Evolutionary conservation across 1,139 yeast genomes (phyloP).

Genomic region (Yamadazyma epiphylla): DNA sequence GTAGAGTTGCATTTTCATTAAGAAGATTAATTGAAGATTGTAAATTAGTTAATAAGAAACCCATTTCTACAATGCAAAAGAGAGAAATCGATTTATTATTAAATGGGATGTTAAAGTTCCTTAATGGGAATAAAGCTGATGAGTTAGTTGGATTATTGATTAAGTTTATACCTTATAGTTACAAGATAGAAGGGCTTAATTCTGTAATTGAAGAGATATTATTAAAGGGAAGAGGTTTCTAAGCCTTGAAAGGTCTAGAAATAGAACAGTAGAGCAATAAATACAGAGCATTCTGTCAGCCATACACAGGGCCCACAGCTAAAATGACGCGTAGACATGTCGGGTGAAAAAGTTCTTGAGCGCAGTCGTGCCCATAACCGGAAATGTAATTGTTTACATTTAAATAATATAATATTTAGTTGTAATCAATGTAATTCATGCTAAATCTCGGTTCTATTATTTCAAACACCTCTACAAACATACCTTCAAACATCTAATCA

Average conservation of each 20-base stretch:
- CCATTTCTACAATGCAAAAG: constrained; percentile 34
- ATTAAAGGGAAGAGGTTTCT: not conserved
- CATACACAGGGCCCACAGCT: no score
- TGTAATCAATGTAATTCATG: no score
- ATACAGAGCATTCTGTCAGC: no score
- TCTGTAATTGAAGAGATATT: constrained; percentile 2
- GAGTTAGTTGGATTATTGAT: constrained; percentile 17
- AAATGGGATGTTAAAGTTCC: constrained; percentile 18
- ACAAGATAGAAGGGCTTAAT: constrained; percentile 17
- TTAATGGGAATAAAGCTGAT: constrained; percentile 6
- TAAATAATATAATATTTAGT: no score
- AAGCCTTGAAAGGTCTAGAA: not conserved
- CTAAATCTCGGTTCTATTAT: no score
- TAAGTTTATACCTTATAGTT: constrained; percentile 22
- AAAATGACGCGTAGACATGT: no score
- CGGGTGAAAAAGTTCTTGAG: no score
- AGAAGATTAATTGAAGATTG: constrained; percentile 35
- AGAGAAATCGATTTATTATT: constrained; percentile 27
- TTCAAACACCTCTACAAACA: no score
- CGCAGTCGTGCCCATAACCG: not conserved
- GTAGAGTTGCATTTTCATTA: constrained; percentile 30
- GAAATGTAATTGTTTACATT: not conserved
- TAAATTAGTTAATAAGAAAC: constrained; percentile 24
- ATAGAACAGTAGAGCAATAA: no score
- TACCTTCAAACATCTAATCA: no score